Percentiles rank a stretch among this genome's conserved stretches.
phyloP scores from a whole-genome alignment of 306 rosid genomes.

The Mimosa bimucronata region DNA sequence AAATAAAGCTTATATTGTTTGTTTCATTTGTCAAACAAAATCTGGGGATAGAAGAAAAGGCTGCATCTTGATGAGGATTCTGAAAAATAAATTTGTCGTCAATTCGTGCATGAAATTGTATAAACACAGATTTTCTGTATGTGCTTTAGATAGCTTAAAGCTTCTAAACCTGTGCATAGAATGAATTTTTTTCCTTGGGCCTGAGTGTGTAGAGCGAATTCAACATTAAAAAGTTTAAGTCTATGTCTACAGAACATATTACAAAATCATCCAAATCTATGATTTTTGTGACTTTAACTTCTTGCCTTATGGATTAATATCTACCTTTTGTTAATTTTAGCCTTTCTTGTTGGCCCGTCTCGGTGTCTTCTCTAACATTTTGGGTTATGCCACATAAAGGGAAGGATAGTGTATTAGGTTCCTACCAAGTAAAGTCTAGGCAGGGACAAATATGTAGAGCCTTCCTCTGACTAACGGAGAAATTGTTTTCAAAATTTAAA shows the following conservation, averaged over 20 bases:
- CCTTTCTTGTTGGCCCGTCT: not conserved
- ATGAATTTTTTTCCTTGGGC: not conserved
- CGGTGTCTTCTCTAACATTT: not conserved
- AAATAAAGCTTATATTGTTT: not conserved
- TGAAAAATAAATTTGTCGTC: not conserved
- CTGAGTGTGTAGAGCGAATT: too few relatives aligned
- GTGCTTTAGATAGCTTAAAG: not conserved
- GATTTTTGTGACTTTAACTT: too few relatives aligned
- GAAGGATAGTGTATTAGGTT: not conserved
- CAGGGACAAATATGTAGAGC: not conserved
- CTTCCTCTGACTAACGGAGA: not conserved
- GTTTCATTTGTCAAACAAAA: not conserved
- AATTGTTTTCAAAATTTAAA: too few relatives aligned
- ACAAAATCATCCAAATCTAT: not conserved
- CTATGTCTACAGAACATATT: not conserved
- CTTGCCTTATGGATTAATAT: not conserved
- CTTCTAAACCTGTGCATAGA: not conserved
- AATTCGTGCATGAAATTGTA: not conserved
- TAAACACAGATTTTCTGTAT: not conserved
- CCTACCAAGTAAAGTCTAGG: not conserved
- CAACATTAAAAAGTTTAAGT: not conserved
- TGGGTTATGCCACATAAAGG: not conserved
- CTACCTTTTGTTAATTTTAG: not conserved
- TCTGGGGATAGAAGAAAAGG: not conserved
- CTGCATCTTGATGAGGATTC: not conserved